Base-by-base conservation (phyloP, 371 early-diverging fungal genomes). In the Lichtheimia corymbifera region DNA sequence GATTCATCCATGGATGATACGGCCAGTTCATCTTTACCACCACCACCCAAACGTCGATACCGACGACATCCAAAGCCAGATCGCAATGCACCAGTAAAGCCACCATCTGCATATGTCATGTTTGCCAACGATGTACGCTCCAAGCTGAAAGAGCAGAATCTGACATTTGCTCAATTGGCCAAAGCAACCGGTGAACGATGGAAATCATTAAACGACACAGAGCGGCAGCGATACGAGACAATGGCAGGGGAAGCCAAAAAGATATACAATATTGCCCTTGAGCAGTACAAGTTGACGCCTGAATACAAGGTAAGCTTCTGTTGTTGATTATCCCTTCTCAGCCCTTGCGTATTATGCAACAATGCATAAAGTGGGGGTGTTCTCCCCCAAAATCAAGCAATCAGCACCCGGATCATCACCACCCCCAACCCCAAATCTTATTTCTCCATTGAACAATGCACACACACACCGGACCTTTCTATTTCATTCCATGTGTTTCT, bases 81-180 rank as follows among this genome's bases (percentile, higher is more conserved):
- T 55, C 71, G 73, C 27, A 72, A 83, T 55, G 83, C 80, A 1
- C 85, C 85, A 14, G 61, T 67, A 6, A 85, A 85, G 35, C 85
- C 85, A 0, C 70, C 71, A 4, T 83, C 85, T 5, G 85, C 85
- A 9, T 85, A 85, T 59, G 78, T 85, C 25, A 74, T 79, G 74
- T 82, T 82, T 54, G 75, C 83, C 3, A 80, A 80, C 49, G 59
- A 73, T 27, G 72, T 77, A 15, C 71, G 85, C 0, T 65, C 67
- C 17, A 66, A 80, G 25, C 58, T 78, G 0, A 72, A 77, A 27
- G 68, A 71, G 18, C 66, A 76, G 15, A 72, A 72, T 35, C 60
- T 82, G 57, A 57, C 74, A 0, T 84, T 84, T 71, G 68, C 74
- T 0, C 79, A 82, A 43, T 66, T 80, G 22, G 84, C 84, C 15